These are phyloP conservation scores for Microascus cirrosus DNA, from an alignment of 2,329 filamentous ascomycete genomes.

Conservation along the genomic window DNA sequence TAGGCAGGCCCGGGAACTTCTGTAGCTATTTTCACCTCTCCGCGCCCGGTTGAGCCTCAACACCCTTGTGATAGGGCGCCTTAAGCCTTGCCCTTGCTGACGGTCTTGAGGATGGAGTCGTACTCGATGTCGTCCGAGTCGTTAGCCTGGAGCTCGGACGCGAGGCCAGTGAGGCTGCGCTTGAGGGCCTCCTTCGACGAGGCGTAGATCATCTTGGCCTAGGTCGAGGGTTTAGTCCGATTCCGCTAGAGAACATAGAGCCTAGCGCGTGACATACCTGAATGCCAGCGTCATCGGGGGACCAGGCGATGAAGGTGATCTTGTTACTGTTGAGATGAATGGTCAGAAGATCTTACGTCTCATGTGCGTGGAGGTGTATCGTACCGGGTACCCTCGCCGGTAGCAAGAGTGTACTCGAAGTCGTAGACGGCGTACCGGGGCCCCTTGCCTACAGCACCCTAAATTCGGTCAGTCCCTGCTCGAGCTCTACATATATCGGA, in stretches of 20 bases:
- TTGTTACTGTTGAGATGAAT: conserved; percentile 46
- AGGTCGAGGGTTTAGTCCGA: neutral
- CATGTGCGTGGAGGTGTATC: conserved; percentile 9
- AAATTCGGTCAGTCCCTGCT: neutral
- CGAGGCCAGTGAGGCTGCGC: conserved; percentile 65
- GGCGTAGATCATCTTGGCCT: conserved; percentile 87
- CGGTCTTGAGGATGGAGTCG: conserved; percentile 54
- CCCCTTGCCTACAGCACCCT: conserved; percentile 53
- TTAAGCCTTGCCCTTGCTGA: conserved; percentile 53
- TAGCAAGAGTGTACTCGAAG: conserved; percentile 63
- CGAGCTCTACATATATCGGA: neutral
- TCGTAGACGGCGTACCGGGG: conserved; percentile 80
- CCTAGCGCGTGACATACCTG: conserved; percentile 42
- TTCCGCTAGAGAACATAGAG: neutral
- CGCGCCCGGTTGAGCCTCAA: neutral
- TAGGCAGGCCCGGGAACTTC: neutral
- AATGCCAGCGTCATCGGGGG: conserved; percentile 68
- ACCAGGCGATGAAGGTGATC: conserved; percentile 70
- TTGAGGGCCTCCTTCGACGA: conserved; percentile 82
- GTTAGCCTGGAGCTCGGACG: conserved; percentile 72
- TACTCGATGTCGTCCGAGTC: conserved; percentile 74
- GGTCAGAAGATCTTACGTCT: neutral
- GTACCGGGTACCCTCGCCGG: conserved; percentile 63
- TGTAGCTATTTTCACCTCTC: neutral
- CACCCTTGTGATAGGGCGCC: conserved; percentile 4